Evolutionary conservation across 2,329 filamentous ascomycete genomes (phyloP).

Genomic region (Ophiosphaerella korrae): DNA sequence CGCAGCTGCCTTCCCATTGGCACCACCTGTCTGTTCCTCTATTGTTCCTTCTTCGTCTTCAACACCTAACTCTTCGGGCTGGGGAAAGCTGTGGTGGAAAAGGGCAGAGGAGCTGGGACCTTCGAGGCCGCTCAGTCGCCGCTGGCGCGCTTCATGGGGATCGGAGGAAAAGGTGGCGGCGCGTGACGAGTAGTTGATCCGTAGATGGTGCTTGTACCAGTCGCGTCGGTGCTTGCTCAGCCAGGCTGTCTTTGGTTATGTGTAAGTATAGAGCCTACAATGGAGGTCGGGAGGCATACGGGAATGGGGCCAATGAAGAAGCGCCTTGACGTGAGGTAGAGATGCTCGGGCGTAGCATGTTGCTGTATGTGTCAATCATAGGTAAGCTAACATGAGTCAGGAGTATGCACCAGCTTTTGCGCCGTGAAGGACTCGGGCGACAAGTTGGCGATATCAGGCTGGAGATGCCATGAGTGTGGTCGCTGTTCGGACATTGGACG

Average conservation of each 20-base stretch:
- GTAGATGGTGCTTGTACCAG: slow-evolving; percentile 63
- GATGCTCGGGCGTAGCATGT: slow-evolving; percentile 65
- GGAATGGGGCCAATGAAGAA: slow-evolving; percentile 71
- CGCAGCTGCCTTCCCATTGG: slow-evolving; percentile 21
- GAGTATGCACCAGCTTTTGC: slow-evolving; percentile 55
- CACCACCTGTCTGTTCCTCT: slow-evolving; percentile 9
- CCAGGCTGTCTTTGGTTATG: slow-evolving; percentile 58
- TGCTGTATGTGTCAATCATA: slow-evolving; percentile 48
- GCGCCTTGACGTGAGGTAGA: slow-evolving; percentile 65
- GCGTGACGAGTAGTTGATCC: slow-evolving; percentile 51
- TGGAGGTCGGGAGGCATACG: slow-evolving; percentile 27
- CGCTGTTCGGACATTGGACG: slow-evolving; percentile 36
- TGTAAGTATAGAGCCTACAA: slow-evolving; percentile 16
- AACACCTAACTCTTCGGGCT: slow-evolving; percentile 44
- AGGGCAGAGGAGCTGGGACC: slow-evolving; percentile 46
- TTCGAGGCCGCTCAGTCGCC: slow-evolving; percentile 50
- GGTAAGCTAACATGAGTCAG: not conserved
- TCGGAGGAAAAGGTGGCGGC: slow-evolving; percentile 59
- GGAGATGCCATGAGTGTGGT: slow-evolving; percentile 40
- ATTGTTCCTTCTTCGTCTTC: slow-evolving; percentile 30
- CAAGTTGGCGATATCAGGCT: slow-evolving; percentile 42
- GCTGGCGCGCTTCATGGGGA: slow-evolving; percentile 50
- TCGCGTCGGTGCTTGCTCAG: slow-evolving; percentile 65
- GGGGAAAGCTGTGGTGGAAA: slow-evolving; percentile 50
- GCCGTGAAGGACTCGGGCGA: slow-evolving; percentile 60